Evolutionary conservation across 2,329 filamentous ascomycete genomes (phyloP), one percentile per base, ranked within the genome.

Genomic region (Alternaria sp.): DNA sequence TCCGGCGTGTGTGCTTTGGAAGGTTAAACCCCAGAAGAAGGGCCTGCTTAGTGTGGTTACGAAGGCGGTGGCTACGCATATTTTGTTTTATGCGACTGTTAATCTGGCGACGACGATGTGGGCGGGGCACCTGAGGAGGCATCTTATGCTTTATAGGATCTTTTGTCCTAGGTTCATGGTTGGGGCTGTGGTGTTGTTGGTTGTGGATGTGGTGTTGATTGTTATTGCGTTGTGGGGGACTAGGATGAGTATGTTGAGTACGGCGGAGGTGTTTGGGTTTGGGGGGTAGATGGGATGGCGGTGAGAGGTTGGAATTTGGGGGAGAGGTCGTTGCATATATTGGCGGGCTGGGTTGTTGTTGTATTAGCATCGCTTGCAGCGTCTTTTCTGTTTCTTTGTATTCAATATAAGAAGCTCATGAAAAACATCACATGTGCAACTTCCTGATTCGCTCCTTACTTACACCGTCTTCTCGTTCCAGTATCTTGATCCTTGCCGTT

Each of bases 121-220:
- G 91, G 93, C 95, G 0, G 94, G 92, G 1, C 90, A 93, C 82
- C 82, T 99, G 73, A 86, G 96, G 57, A 86, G 96, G 55, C 96
- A 99, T 83, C 85, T 99, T 67, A 99, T 99, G 96, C 86, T 99
- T 28, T 99, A 96, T 81, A 87, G 96, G 45, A 93, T 99, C 46
- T 99, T 99, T 76, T 90, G 87, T 81, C 96, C 96, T 50, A 84
- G 95, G 26, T 99, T 95, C 82, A 92, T 99, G 91, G 87, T 93
- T 77, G 93, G 91, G 0, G 90, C 89, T 0, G 81, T 87, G 4
- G 86, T 91, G 53, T 78, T 98, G 62, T 74, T 95, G 15, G 85
- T 94, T 25, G 89, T 97, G 10, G 95, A 98, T 75, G 67, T 96
- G 5, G 85, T 96, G 3, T 86, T 87, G 1, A 85, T 96, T 8